phyloP scores from a whole-genome alignment of 768 basidiomycete species.

The Russula sp. region DNA sequence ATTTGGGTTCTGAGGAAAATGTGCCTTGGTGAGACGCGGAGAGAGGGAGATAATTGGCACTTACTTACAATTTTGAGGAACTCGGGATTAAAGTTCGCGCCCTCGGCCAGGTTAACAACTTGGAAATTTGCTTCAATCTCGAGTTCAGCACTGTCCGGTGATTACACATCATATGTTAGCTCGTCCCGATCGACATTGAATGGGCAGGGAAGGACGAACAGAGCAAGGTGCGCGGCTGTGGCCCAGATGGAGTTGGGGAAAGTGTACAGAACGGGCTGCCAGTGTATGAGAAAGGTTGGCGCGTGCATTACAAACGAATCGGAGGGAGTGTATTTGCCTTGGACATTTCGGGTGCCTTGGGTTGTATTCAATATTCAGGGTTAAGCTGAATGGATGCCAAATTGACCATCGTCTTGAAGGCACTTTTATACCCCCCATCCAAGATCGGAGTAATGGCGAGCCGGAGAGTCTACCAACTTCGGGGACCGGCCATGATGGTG shows the following conservation, averaged over 20 bases:
- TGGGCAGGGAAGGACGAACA: neutral
- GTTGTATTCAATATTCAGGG: too few species aligned
- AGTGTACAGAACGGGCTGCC: conserved; percentile 16
- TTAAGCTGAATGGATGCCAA: neutral
- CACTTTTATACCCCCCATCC: neutral
- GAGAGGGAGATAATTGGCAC: too few species aligned
- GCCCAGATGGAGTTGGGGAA: conserved; percentile 7
- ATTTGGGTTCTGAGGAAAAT: too few species aligned
- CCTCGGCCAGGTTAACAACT: conserved; percentile 5
- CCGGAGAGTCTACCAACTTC: too few species aligned
- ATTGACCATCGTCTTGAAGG: neutral
- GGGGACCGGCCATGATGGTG: too few species aligned
- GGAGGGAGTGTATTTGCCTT: neutral
- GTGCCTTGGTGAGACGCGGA: too few species aligned
- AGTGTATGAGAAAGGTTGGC: neutral
- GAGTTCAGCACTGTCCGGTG: conserved; percentile 7
- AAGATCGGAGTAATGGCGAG: too few species aligned
- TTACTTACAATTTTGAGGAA: conserved; percentile 12
- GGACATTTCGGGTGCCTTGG: neutral
- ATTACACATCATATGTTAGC: neutral
- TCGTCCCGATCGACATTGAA: neutral
- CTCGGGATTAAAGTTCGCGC: conserved; percentile 6
- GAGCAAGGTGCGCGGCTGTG: neutral
- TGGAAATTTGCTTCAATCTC: conserved; percentile 4
- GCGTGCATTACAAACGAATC: neutral